Evolutionary conservation across 2,329 filamentous ascomycete genomes (phyloP).

Genomic region (Hortaea sp.): DNA sequence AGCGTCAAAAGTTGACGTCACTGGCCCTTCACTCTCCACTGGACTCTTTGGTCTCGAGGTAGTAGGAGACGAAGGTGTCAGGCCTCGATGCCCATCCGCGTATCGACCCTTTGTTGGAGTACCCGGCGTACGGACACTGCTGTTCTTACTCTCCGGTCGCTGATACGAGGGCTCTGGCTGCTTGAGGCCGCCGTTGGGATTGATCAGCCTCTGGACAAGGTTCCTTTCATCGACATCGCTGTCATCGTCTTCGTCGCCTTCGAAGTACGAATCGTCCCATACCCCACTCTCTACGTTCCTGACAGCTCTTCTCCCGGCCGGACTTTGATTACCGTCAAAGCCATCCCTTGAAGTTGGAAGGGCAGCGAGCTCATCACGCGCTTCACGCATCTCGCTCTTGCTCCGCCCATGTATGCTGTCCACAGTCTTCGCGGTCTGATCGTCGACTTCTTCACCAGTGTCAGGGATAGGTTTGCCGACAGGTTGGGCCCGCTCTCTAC

Average conservation of each 20-base stretch:
- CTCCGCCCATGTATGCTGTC: slow-evolving; percentile 30
- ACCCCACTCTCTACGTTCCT: slow-evolving; percentile 28
- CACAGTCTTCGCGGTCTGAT: slow-evolving; percentile 27
- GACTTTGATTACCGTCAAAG: slow-evolving; percentile 15
- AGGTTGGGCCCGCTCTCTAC: slow-evolving; percentile 58
- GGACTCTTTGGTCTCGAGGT: slow-evolving; percentile 1
- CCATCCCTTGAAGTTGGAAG: slow-evolving; percentile 25
- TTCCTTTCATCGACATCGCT: slow-evolving; percentile 31
- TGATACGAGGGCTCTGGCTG: slow-evolving; percentile 15
- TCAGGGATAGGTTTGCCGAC: slow-evolving; percentile 41
- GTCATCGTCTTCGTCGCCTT: slow-evolving; percentile 32
- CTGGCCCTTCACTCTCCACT: not conserved
- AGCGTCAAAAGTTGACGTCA: too few species aligned
- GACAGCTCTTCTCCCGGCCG: slow-evolving; percentile 10
- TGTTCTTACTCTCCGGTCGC: not conserved
- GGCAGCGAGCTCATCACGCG: slow-evolving; percentile 30
- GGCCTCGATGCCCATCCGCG: slow-evolving; percentile 29
- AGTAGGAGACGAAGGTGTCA: slow-evolving; percentile 19
- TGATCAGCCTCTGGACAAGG: slow-evolving; percentile 18
- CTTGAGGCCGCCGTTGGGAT: slow-evolving; percentile 8
- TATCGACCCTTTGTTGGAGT: slow-evolving; percentile 6
- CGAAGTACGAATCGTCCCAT: slow-evolving; percentile 42
- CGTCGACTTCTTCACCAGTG: slow-evolving; percentile 22
- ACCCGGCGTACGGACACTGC: not conserved
- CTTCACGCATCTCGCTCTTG: slow-evolving; percentile 40